phyloP scores from a whole-genome alignment of 768 basidiomycete genomes.

The Dioszegia crocea region DNA sequence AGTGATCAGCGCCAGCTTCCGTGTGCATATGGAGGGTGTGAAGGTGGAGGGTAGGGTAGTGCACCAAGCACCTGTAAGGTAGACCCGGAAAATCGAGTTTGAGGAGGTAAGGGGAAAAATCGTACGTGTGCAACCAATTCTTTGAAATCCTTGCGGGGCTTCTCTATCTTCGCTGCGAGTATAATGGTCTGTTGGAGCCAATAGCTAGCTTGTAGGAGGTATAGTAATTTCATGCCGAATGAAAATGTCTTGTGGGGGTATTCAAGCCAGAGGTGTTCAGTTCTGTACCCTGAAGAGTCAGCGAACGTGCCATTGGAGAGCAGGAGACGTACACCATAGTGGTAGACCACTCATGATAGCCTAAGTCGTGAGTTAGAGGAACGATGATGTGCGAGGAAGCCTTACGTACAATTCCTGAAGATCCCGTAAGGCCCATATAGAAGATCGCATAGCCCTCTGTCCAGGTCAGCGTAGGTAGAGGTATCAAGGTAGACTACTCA shows the following conservation, averaged over 20 bases:
- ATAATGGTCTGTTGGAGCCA: slow-evolving; percentile 91
- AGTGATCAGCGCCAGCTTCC: background rate
- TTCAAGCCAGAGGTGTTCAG: slow-evolving; percentile 78
- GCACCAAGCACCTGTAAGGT: too few relatives aligned
- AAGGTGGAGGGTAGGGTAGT: too few relatives aligned
- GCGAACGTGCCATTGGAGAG: background rate
- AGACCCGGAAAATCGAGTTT: too few relatives aligned
- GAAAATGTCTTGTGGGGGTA: slow-evolving; percentile 89
- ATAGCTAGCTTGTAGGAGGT: slow-evolving; percentile 86
- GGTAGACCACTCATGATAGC: slow-evolving; percentile 75
- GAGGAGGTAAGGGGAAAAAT: background rate
- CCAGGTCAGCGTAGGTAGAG: background rate
- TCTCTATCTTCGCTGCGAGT: slow-evolving; percentile 77
- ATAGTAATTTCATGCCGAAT: slow-evolving; percentile 80
- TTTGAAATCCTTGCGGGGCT: slow-evolving; percentile 83
- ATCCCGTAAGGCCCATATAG: slow-evolving; percentile 69
- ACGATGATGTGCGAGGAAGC: background rate
- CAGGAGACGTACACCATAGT: slow-evolving; percentile 68
- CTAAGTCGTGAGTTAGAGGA: slow-evolving; percentile 51
- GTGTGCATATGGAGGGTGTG: too few relatives aligned
- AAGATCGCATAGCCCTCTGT: slow-evolving; percentile 65
- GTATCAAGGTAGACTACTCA: slow-evolving; percentile 14
- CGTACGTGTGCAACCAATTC: slow-evolving; percentile 74
- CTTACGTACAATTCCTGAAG: slow-evolving; percentile 70
- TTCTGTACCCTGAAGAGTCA: slow-evolving; percentile 51